Base-by-base conservation (phyloP, 192 early-diverging fungal genomes). In the Pecoramyces ruminantium region DNA sequence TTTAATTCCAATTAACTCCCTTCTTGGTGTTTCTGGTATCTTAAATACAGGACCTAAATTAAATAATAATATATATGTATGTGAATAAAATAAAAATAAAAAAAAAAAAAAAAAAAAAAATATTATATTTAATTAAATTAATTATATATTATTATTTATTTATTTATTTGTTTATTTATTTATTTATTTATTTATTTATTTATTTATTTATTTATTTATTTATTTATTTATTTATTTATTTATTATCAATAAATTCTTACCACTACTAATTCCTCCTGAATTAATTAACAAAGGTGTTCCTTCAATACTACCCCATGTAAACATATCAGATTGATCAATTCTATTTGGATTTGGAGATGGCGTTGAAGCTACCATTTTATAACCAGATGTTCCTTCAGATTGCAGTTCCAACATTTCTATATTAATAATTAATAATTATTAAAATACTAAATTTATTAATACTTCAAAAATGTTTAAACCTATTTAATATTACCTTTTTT, bases 241-340 rank as follows among this genome's bases (percentile, higher is more conserved):
- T 51, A 51, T 2, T 51, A 51, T 21, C 3, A 21, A 17, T 51
- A 21, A 51, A 51, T 21, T 51, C 17, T 67, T 67, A 67, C 51
- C 51, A 67, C 51, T n/a, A 67, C 25, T 67, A 1, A 25, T 84
- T 29, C 40, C 83, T 28, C 84, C 84, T 4, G 79, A 78, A 79
- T 92, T 87, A 38, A 95, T 88, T 77, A 94, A 83, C 29, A 95
- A 78, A 2, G 94, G 94, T 11, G 92, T 94, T 17, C 91, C 92
- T 77, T 95, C 94, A 79, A 96, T 93, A 29, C 87, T 89, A 58
- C 94, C 94, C 94, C 94, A 96, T 27, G 95, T 96, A 92, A 96
- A 92, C 34, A 95, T 80, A 28, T 91, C 90, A 30, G 87, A 85
- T 25, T 89, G 90, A 51, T 92, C 92, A 30, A 96, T 81, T 79